Evolutionary conservation across 306 rosid species (phyloP), one percentile per base, ranked within the genome.

Genomic region (Erythrophleum fordii): DNA sequence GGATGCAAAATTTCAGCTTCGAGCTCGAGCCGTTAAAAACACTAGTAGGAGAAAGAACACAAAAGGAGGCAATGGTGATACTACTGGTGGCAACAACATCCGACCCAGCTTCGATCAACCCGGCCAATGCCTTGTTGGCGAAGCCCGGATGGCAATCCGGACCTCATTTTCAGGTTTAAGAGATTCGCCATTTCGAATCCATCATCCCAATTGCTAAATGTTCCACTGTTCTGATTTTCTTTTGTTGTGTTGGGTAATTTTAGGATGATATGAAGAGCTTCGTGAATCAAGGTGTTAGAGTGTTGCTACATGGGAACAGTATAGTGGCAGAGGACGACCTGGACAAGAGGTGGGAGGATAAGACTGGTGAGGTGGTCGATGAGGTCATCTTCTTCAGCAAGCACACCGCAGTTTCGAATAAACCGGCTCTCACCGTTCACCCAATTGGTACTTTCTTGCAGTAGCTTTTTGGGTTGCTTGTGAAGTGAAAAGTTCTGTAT

Each of bases 51-150:
- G 9, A 56, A 65, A 25, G 34, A 45, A n/a, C 17, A 4, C 64
- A 6, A 6, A 61, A 61, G 22, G 68, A 16, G 20, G 61, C 62
- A 37, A 87, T 95, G 99, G 97, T 91, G 92, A 55, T 83, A 41
- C 87, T 95, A 60, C 45, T 95, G 1, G 98, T 93, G 44, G 98
- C 99, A 48, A 95, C 99, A 34, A 88, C 88, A 4, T 35, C 82
- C 23, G 99, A 95, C 81, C 97, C 94, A 1, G 99, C 98, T 29
- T 95, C 99, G 13, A 73, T 95, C 84, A 93, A 95, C 90, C 99
- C 99, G 0, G 94, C 93, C 51, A 87, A 87, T n/a, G 92, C 84
- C 35, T 92, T 95, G 8, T 82, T 95, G 44, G 82, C 92, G 76
- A 87, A 88, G 85, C 89, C 98, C 5, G 97, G 96, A 0, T 95